Evolutionary conservation across 1,284 basidiomycete genomes (phyloP), one percentile per base, ranked within the genome.

Genomic region (Ceratobasidium sp.): DNA sequence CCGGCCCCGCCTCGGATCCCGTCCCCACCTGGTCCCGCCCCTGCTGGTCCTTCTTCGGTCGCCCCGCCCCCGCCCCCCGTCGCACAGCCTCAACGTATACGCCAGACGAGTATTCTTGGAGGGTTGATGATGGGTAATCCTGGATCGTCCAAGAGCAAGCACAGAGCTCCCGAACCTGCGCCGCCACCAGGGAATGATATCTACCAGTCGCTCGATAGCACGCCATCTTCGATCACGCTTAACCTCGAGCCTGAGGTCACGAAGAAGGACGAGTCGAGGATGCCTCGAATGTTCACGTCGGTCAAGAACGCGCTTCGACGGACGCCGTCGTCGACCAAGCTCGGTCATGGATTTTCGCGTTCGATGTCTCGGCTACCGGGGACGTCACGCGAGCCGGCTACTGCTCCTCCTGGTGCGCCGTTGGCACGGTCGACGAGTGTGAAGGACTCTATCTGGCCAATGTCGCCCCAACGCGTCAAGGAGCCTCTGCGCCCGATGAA

Each of bases 341-440:
- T 73, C n/a, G 33, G 69, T 22, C 69, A 73, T 29, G 15, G 24
- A 8, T 50, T 60, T 4, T 73, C 69, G 4, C 57, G 48, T 17
- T 73, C 69, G 8, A 73, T 73, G 57, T 73, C 69, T n/a, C 57
- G 57, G 22, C 41, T 73, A 15, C 69, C 69, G 22, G 57, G 56
- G 15, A 73, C 69, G 14, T 33, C 22, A 14, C 62, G 62, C 11
- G 62, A 63, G 44, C 22, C 62, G 6, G 62, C 44, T 29, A 14
- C 45, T 29, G 14, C 69, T 22, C 45, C 69, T 9, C 69, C 59
- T 9, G 69, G 69, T 29, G 69, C 59, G 2, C 57, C 69, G n/a
- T 47, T 73, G 53, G 54, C 57, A 19, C 27, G 69, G 15, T 73
- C 69, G n/a, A 9, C 44, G 45, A 73, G 69, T n/a, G 59, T 57